Percentiles rank a stretch among this genome's conserved stretches.
Conservation (phyloP, 192 early-diverging fungal species). For the Dispira parvispora region DNA sequence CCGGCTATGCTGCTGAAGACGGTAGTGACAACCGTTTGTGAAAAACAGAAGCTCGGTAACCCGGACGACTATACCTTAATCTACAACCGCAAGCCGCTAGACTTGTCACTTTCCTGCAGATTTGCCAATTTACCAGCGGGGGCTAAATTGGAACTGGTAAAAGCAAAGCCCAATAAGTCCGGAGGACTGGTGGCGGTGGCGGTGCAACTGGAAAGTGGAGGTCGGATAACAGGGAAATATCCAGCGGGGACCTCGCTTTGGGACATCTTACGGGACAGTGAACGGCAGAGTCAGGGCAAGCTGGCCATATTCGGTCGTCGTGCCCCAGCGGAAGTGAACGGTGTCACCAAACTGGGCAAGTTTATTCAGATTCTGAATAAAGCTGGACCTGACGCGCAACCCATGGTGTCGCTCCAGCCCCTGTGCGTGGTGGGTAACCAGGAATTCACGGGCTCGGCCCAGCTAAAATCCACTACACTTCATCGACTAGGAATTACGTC, state of each 20-base stretch:
- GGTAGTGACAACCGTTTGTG: conserved; percentile 41
- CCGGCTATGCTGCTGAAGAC: conserved; percentile 55
- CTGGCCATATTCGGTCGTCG: too few species aligned
- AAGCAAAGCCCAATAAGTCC: conserved; percentile 1
- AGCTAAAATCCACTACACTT: conserved; percentile 49
- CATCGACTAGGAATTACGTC: conserved; percentile 44
- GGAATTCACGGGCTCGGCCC: conserved; percentile 37
- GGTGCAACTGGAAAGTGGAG: conserved; percentile 53
- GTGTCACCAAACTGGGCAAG: too few species aligned
- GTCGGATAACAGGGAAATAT: conserved; percentile 46
- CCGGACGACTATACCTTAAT: conserved; percentile 41
- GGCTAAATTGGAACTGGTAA: conserved; percentile 46
- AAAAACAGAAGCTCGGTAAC: conserved; percentile 31
- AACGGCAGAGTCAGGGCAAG: too few species aligned
- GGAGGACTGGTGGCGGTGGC: conserved; percentile 37
- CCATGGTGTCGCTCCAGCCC: too few species aligned
- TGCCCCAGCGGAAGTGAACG: too few species aligned
- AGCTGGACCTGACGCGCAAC: too few species aligned
- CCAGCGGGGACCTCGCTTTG: conserved; percentile 40
- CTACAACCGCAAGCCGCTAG: conserved; percentile 46
- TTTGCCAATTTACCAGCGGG: conserved; percentile 69
- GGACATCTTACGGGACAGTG: too few species aligned
- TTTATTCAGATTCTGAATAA: too few species aligned
- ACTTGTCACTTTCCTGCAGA: conserved; percentile 54
- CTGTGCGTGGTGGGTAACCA: conserved; percentile 18